Conservation (phyloP, 768 basidiomycete species). For the Boletus eberwhitei region DNA sequence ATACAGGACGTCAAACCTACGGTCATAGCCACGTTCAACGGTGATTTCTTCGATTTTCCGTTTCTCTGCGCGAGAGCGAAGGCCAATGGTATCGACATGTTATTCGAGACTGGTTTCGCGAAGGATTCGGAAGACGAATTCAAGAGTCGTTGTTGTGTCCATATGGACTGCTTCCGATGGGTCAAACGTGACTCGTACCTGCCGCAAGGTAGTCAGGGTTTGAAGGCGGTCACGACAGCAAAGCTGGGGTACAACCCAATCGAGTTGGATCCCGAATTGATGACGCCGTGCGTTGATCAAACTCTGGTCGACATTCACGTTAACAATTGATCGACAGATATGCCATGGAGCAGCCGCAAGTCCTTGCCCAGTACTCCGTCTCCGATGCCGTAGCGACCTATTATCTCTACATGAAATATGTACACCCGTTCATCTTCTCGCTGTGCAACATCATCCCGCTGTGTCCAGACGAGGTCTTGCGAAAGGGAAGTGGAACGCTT, state of each 20-base stretch:
- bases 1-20: conserved; percentile 93
- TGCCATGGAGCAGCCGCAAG: conserved; percentile 92
- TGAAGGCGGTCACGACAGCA: conserved; percentile 95
- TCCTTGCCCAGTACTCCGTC: conserved; percentile 95
- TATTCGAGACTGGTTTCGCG: conserved; percentile 87
- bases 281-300: conserved; percentile 82
- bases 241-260: conserved; percentile 97
- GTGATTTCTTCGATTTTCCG: conserved; percentile 99
- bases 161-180: conserved; percentile 99
- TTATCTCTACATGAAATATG: conserved; percentile 99
- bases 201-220: conserved; percentile 96
- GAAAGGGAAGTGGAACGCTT: conserved; percentile 94
- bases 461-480: conserved; percentile 91
- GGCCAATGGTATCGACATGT: conserved; percentile 94
- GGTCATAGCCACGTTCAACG: conserved; percentile 98
- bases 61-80: conserved; percentile 86
- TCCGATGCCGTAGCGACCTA: conserved; percentile 99
- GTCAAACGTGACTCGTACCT: conserved; percentile 98
- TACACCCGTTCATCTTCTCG: conserved; percentile 99
- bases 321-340: conserved; percentile 51
- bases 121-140: conserved; percentile 93
- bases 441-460: conserved; percentile 98
- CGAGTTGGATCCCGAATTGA: conserved; percentile 95
- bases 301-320: neutral
- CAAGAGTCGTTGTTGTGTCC: conserved; percentile 87